phyloP scores from a whole-genome alignment of 208 protist species.

The Trypanosoma conorhini region DNA sequence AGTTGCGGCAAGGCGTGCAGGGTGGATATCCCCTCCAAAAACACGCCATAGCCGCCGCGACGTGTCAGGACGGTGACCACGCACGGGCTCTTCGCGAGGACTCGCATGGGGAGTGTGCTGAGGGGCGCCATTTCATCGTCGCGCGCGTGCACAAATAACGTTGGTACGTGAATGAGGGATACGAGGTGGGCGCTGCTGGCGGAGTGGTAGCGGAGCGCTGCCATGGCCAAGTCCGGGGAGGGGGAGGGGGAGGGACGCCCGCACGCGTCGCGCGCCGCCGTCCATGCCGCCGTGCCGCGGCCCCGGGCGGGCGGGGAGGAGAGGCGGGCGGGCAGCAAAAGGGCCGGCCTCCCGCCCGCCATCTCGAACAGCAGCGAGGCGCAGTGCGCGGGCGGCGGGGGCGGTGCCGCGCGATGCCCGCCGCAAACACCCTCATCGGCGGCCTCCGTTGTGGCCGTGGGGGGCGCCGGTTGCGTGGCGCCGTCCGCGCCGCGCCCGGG shows the following conservation, averaged over 20 bases:
- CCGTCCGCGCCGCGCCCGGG: background rate
- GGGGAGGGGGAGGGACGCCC: background rate
- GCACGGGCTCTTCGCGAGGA: conserved; percentile 36
- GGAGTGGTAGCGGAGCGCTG: conserved; percentile 33
- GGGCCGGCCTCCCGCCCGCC: conserved; percentile 1
- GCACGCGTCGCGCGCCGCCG: background rate
- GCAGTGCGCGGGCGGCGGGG: too few species aligned
- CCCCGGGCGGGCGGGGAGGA: background rate
- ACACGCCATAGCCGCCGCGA: conserved; percentile 44
- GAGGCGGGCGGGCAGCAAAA: background rate
- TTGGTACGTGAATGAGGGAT: conserved; percentile 38
- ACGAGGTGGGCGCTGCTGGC: conserved; percentile 33
- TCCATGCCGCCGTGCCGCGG: background rate
- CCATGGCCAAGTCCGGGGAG: conserved; percentile 15
- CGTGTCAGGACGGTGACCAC: conserved; percentile 48
- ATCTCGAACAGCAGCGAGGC: conserved; percentile 11
- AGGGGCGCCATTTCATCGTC: conserved; percentile 43
- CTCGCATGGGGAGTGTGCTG: conserved; percentile 33
- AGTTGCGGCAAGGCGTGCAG: conserved; percentile 9
- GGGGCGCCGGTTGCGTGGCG: background rate
- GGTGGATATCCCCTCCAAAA: conserved; percentile 31
- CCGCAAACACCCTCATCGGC: background rate
- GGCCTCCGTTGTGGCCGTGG: background rate
- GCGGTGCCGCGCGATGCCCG: background rate
- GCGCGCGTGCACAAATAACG: conserved; percentile 40